Base-by-base conservation (phyloP, 129 eudicot genomes). In the Oenanthe sinensis region DNA sequence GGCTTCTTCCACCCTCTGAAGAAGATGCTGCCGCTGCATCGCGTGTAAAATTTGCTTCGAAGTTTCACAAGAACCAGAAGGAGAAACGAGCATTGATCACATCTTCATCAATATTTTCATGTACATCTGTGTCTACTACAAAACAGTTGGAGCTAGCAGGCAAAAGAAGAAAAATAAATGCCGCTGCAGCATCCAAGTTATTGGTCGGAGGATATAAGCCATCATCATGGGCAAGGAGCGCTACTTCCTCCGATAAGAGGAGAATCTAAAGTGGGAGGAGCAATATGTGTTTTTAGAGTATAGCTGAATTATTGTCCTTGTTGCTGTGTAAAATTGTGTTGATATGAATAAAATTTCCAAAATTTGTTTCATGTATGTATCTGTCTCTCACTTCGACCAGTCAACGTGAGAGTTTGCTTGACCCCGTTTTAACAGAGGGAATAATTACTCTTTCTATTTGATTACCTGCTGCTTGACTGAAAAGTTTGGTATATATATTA, bases 141-240 rank as follows among this genome's bases (percentile, higher is more conserved):
- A 90, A 81, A 76, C 80, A 94, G 68, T 40, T 74, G 85, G 96
- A 93, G 80, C 88, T 93, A 1, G 96, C 85, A 74, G 72, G 86
- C 8, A 93, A 93, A 82, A 79, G 97, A 77, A 88, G 98, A 79
- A 93, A 85, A 76, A 93, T 93, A 76, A 89, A 89, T 77, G 98
- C 98, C 14, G 76, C 91, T 16, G 26, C 87, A 26, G 96, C 92
- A 33, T 93, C 98, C 8, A 88, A 83, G 44, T 62, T 91, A 70
- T 82, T 93, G 26, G 82, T 54, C 0, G 96, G 98, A 16, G 96
- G 98, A 30, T 84, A 76, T 85, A 91, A 91, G 86, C 89, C 97
- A 19, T 93, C 98, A 5, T 89, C 97, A 4, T 88, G 91, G 91
- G 42, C 97, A 69, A 83, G 68, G 28, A 79, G 54, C 47, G 40